These are phyloP conservation scores for Tolypocladium guangdongense DNA, from an alignment of 2,329 filamentous ascomycete species.

Conservation along the genomic window DNA sequence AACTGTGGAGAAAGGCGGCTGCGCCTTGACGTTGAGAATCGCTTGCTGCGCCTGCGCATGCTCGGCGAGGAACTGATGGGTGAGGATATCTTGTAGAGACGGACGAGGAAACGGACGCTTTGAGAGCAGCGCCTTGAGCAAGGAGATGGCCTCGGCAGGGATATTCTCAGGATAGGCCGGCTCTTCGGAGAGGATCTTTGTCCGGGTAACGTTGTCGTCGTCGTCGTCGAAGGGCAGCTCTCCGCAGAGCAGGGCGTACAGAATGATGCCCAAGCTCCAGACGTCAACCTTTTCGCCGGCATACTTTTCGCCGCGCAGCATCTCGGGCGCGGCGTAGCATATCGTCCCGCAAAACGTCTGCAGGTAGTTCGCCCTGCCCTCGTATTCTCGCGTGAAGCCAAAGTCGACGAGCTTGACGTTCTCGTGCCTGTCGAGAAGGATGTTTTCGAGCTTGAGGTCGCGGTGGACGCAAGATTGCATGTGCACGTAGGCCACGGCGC, in stretches of 20 bases:
- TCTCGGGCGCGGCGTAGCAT: constrained; percentile 95
- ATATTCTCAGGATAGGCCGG: constrained; percentile 76
- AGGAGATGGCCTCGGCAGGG: constrained; percentile 61
- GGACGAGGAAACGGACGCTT: constrained; percentile 82
- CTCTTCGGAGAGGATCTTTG: constrained; percentile 74
- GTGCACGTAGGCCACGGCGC: constrained; percentile 91
- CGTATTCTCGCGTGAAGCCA: constrained; percentile 94
- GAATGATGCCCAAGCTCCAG: constrained; percentile 79
- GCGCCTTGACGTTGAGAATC: constrained; percentile 72
- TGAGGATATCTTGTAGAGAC: constrained; percentile 71
- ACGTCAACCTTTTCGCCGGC: constrained; percentile 97
- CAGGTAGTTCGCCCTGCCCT: constrained; percentile 85
- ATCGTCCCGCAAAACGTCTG: constrained; percentile 97
- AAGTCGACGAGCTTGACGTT: constrained; percentile 98
- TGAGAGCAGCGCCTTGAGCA: constrained; percentile 74
- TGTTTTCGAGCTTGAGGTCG: constrained; percentile 84
- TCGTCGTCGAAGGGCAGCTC: constrained; percentile 95
- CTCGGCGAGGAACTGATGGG: constrained; percentile 78
- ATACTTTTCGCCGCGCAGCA: constrained; percentile 97
- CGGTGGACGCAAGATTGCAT: constrained; percentile 92
- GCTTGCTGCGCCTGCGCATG: constrained; percentile 80
- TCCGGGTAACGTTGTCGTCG: constrained; percentile 77
- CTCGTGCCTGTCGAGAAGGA: constrained; percentile 88
- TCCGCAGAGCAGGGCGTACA: constrained; percentile 72
- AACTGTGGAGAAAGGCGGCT: constrained; percentile 71